Evolutionary conservation across 257 asterid genomes (phyloP).

Genomic region (Solanum clarkiae): DNA sequence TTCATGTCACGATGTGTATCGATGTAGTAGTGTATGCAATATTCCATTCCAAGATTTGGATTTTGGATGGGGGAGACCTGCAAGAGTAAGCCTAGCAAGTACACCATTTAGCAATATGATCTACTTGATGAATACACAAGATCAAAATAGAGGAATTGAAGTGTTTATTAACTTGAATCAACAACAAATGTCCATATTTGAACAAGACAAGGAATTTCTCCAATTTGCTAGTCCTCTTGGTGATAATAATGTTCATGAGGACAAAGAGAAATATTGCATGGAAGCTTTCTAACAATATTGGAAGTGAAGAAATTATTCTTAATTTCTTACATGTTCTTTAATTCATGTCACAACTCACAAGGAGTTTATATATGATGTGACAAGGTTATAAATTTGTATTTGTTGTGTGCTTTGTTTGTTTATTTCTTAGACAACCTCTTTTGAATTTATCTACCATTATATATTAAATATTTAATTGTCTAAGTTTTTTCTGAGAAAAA

Average conservation of each 20-base stretch:
- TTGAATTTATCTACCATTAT: too few relatives aligned
- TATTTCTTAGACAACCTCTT: background rate
- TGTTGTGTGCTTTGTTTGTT: background rate
- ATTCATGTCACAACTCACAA: background rate
- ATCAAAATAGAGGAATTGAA: background rate
- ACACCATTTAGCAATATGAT: background rate
- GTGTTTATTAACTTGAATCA: background rate
- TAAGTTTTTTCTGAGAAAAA: rapidly evolving
- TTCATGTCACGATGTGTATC: background rate
- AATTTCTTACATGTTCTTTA: background rate
- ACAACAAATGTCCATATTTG: background rate
- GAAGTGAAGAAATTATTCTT: background rate
- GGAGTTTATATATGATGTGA: background rate
- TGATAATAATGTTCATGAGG: background rate
- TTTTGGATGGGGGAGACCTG: constrained; percentile 4
- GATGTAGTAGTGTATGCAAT: background rate
- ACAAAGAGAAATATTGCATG: background rate
- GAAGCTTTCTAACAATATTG: background rate
- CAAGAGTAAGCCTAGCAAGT: background rate
- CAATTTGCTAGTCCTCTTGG: background rate
- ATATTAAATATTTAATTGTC: too few relatives aligned
- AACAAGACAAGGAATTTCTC: background rate
- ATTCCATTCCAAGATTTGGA: background rate
- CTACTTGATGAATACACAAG: background rate
- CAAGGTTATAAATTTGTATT: background rate